Base-by-base conservation (phyloP, 2,329 filamentous ascomycete genomes). In the Chaetothyriales sp. region DNA sequence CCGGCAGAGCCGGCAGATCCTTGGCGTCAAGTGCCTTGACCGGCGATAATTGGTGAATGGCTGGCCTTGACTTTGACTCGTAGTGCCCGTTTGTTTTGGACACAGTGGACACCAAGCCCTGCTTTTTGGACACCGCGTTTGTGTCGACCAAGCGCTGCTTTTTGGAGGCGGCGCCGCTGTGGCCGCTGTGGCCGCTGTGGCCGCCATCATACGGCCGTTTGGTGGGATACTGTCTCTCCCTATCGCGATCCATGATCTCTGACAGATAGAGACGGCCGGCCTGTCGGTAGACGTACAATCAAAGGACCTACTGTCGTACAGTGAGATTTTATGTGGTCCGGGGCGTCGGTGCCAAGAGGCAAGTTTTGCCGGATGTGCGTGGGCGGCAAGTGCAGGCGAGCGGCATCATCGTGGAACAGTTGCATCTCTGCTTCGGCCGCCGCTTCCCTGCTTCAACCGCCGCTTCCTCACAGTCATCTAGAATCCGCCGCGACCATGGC, bases 1-100 rank as follows among this genome's bases (percentile, higher is more conserved):
- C 18, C 2, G 59, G 59, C 18, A 60, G 47, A 18, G 50, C 51
- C 37, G 59, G 59, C 18, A 58, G 58, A 49, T 2, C 15, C 33
- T 40, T 40, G 33, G 33, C 2, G 33, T 40, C 33, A 15, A 40
- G 33, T 40, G 33, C 10, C 33, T 40, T 40, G 10, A 15, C 15
- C 13, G 33, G 15, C 5, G 33, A 40, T 40, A 15, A 13, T 15
- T 40, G 33, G 33, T 40, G 33, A 40, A 40, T 13, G 10, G 5
- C 13, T 40, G 33, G 33, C 33, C 13, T 40, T 13, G 44, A 47
- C 44, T 49, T 43, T 52, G 46, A 33, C 33, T 40, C 33, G 33
- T 40, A 15, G 33, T 15, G 33, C 10, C 13, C 15, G 10, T 25
- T 25, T 6, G 6, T 25, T 25, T 25, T 25, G 22, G 22, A 25